Conservation (phyloP, 2,329 filamentous ascomycete genomes). For the Alternaria metachromatica region DNA sequence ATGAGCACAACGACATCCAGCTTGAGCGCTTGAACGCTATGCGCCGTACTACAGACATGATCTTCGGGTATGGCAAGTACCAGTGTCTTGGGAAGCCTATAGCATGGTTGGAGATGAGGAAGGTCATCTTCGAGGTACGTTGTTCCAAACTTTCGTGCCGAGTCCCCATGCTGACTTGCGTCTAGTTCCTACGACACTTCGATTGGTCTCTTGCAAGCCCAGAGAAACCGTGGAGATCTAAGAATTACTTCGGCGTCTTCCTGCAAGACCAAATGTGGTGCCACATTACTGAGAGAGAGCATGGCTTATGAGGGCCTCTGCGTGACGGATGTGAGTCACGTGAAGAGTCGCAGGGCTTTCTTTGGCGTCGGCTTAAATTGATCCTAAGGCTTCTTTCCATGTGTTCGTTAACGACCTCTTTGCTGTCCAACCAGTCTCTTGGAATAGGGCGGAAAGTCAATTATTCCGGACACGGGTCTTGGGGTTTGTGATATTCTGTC, state of each 20-base stretch:
- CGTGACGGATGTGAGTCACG: not conserved
- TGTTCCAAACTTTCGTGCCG: not conserved
- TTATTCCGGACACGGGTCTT: not conserved
- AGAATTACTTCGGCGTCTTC: constrained; percentile 29
- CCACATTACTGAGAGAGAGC: constrained; percentile 19
- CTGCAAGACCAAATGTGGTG: constrained; percentile 31
- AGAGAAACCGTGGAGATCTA: constrained; percentile 27
- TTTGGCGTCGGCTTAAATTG: not conserved
- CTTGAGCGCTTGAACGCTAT: constrained; percentile 24
- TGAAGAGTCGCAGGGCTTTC: not conserved
- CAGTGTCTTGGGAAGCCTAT: constrained; percentile 41
- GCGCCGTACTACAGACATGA: constrained; percentile 35
- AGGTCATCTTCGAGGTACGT: constrained; percentile 52
- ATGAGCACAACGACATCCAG: constrained; percentile 14
- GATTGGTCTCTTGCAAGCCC: constrained; percentile 31
- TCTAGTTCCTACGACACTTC: constrained; percentile 29
- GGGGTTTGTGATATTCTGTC: not conserved
- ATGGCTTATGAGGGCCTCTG: not conserved
- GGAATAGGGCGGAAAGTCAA: not conserved
- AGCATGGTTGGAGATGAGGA: constrained; percentile 44
- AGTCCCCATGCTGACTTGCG: not conserved
- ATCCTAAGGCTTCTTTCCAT: not conserved
- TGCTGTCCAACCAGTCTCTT: not conserved
- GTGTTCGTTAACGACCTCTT: not conserved
- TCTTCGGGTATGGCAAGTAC: constrained; percentile 43